Evolutionary conservation across 2,329 filamentous ascomycete genomes (phyloP).

Genomic region (Diaporthe vaccinii): DNA sequence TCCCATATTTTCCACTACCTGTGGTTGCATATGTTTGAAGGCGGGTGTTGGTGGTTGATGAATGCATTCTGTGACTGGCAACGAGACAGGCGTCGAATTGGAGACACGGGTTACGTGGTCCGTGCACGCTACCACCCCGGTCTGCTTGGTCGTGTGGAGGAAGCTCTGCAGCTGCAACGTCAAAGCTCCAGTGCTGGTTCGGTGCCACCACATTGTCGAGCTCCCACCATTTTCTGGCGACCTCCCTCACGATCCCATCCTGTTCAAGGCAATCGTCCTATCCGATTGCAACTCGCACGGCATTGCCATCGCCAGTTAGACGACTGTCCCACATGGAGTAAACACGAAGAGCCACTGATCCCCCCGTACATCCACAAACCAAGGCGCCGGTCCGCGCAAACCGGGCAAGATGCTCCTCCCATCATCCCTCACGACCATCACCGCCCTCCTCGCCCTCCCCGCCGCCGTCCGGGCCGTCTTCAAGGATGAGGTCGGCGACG

Average conservation of each 20-base stretch:
- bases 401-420: conserved; percentile 39
- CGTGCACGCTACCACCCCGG: conserved; percentile 1
- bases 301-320: not conserved
- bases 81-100: not conserved
- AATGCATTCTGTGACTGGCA: not conserved
- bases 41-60: not conserved
- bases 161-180: conserved; percentile 27
- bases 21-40: not conserved
- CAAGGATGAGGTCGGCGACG: conserved; percentile 88
- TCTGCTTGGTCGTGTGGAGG: not conserved
- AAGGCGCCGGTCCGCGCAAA: conserved; percentile 31
- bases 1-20: conserved; percentile 21
- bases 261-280: not conserved
- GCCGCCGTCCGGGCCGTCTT: conserved; percentile 78
- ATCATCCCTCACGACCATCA: conserved; percentile 41
- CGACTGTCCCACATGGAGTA: conserved; percentile 32
- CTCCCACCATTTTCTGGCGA: not conserved
- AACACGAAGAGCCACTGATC: not conserved
- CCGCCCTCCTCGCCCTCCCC: conserved; percentile 57
- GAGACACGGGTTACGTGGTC: not conserved
- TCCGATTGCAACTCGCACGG: not conserved
- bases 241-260: not conserved
- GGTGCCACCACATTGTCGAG: not conserved
- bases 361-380: not conserved
- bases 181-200: conserved; percentile 2